Base-by-base conservation (phyloP, 169 alveolate genomes). In the Plasmodium chabaudi region DNA sequence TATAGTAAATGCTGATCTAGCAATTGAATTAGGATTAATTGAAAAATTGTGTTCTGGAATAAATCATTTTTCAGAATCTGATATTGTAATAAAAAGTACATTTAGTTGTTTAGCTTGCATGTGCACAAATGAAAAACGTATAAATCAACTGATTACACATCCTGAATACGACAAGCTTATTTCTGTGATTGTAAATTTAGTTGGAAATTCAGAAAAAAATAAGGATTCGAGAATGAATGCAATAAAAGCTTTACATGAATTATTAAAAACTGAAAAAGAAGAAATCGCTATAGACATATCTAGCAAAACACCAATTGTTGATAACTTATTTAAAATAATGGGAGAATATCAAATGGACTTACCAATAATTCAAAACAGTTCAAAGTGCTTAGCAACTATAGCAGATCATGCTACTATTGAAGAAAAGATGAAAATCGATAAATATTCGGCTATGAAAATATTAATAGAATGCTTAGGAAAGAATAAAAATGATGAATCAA, bases 61-160 rank as follows among this genome's bases (percentile, higher is more conserved):
- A 68, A 95, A 95, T 72, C 56, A 69, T 56, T 95, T 94, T 91
- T 94, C 93, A 67, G 95, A 94, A 60, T 93, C 93, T 63, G 96
- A 96, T 3, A 69, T 86, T 21, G 97, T 96, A 39, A 87, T 96
- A 17, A 96, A 95, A 51, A 93, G 96, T 44, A 95, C 97, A 5
- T 96, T 97, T 87, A 95, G 93, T 44, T 96, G 98, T 68, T 94
- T 96, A 49, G 98, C 98, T 5, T 82, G 97, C 17, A 87, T 96
- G 96, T 95, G 97, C 61, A 92, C 96, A 17, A 94, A 96, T 13
- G 97, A 96, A 1, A 95, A 94, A 42, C 93, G 97, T n/a, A 96
- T 95, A 19, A 92, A 93, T 63, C 93, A 91, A 39, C 86, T 96
- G 49, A 90, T 96, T 27, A 93, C 88, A 27, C 94, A 94, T 65